These are phyloP conservation scores for Hammondia hammondi DNA, from an alignment of 169 alveolate genomes.

Conservation along the genomic window DNA sequence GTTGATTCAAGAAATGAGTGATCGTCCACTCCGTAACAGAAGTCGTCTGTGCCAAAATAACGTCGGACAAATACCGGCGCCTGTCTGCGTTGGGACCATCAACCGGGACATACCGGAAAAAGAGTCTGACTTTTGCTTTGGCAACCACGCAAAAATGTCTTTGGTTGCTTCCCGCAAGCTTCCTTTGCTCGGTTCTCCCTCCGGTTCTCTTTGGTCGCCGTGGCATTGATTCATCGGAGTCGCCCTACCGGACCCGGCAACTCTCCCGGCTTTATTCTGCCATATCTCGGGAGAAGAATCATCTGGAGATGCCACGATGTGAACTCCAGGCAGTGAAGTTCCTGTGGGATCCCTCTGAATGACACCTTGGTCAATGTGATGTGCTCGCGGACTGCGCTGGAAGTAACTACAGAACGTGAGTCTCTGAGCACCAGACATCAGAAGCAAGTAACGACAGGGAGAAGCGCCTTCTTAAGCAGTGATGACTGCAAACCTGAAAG, in stretches of 20 bases:
- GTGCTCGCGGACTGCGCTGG: not conserved
- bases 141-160: slow-evolving; percentile 1
- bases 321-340: slow-evolving; percentile 11
- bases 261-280: not conserved
- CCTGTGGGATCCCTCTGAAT: not conserved
- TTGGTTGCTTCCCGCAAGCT: not conserved
- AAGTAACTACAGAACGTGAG: slow-evolving; percentile 10
- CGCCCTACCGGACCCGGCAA: not conserved
- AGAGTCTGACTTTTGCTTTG: not conserved
- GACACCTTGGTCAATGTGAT: slow-evolving; percentile 25
- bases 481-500: too few relatives aligned
- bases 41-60: too few relatives aligned
- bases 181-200: not conserved
- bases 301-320: slow-evolving; percentile 5
- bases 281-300: not conserved
- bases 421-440: not conserved
- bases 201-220: not conserved
- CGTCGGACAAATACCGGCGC: too few relatives aligned
- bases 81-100: too few relatives aligned
- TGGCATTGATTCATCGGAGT: not conserved
- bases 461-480: too few relatives aligned
- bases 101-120: not conserved
- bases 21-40: too few relatives aligned
- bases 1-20: too few relatives aligned
- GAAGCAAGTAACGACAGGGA: too few relatives aligned